Evolutionary conservation across 116 monocot species (phyloP).

Genomic region (Cymodocea nodosa): DNA sequence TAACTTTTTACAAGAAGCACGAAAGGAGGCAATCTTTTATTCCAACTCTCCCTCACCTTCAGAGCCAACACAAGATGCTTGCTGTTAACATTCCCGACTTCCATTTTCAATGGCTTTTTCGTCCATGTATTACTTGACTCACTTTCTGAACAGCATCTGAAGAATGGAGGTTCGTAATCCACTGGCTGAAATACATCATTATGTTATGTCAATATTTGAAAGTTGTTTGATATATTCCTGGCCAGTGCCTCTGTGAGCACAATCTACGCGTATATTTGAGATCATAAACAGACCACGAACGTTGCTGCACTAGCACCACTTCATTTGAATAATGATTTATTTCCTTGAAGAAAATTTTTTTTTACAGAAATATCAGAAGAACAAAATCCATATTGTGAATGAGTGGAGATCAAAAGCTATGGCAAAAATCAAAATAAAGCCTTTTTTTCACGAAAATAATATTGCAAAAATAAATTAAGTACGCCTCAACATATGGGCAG

Average conservation of each 20-base stretch:
- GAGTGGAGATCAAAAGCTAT: too few species aligned
- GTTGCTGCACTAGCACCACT: too few species aligned
- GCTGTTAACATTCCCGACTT: slow-evolving; percentile 95
- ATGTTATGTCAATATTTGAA: neutral
- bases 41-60: slow-evolving; percentile 37
- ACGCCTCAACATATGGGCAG: too few species aligned
- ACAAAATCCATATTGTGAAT: too few species aligned
- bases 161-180: slow-evolving; percentile 97
- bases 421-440: too few species aligned
- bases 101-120: slow-evolving; percentile 84
- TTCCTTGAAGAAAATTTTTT: too few species aligned
- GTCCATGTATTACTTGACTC: slow-evolving; percentile 67
- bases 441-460: too few species aligned
- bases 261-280: neutral
- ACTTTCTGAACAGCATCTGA: slow-evolving; percentile 61
- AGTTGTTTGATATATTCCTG: slow-evolving; percentile 1
- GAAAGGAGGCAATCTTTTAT: neutral
- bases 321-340: too few species aligned
- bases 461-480: too few species aligned
- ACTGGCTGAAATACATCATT: slow-evolving; percentile 47
- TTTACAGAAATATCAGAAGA: too few species aligned
- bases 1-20: neutral
- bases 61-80: slow-evolving; percentile 80
- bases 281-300: too few species aligned
- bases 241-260: neutral